Base-by-base conservation (phyloP, 176 grass and related monocot genomes). In the Paspalum notatum region DNA sequence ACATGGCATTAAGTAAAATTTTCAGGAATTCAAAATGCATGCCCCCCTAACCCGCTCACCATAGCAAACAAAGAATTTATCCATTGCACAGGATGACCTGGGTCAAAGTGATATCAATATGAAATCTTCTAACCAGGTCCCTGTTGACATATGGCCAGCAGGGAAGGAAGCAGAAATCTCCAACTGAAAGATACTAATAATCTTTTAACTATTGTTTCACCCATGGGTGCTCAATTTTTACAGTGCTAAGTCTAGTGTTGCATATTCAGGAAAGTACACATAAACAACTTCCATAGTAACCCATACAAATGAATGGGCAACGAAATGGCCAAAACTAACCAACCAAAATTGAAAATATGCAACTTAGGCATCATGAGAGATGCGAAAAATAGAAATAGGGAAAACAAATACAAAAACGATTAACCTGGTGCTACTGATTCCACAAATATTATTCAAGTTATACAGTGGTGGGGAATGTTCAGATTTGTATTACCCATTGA, bases 401-500 rank as follows among this genome's bases (percentile, higher is more conserved):
- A 48, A 69, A 24, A 47, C 22, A 70, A 26, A 32, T 26, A 62
- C 22, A 48, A 21, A 49, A 10, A 49, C 44, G 49, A 50, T 50
- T 27, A 71, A 71, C 68, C 68, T 51, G 18, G 68, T 71, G 21
- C 45, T 71, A 50, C 46, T 32, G 24, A 51, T 24, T 79, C 13
- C 9, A 0, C 45, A 77, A 14, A 53, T 61, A 57, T 75, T 45
- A 63, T 71, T 74, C 24, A 61, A 82, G 21, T 52, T 22, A 83
- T 64, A 62, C 18, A 66, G 62, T 38, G 48, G 38, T 4, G 14
- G 49, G 26, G 72, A 74, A 86, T 59, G 9, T 22, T 77, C 58
- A 72, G n/a, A 73, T 45, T 38, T 68, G 41, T 81, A 68, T 89
- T 99, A 99, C 97, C 97, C 97, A 40, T 99, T 99, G 84, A 99